These are phyloP conservation scores for Daldinia vernicosa DNA, from an alignment of 495 filamentous ascomycete genomes.

Conservation along the genomic window DNA sequence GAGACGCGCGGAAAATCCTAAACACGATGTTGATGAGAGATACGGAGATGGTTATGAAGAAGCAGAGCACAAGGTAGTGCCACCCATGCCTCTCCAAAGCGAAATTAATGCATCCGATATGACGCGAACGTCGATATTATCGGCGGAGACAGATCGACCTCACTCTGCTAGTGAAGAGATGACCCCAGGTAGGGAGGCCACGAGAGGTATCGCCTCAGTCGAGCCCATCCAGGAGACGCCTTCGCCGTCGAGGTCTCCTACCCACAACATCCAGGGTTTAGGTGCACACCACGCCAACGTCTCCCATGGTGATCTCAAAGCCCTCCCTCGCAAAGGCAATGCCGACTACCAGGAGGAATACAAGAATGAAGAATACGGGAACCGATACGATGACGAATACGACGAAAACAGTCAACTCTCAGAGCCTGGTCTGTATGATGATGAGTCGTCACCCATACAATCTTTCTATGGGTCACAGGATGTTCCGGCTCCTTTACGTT, in stretches of 20 bases:
- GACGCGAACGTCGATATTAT: conserved; percentile 88
- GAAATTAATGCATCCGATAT: conserved; percentile 84
- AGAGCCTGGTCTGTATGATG: conserved; percentile 54
- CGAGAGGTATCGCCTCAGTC: conserved; percentile 57
- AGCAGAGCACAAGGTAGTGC: conserved; percentile 51
- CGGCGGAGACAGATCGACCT: conserved; percentile 78
- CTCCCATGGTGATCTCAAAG: conserved; percentile 60
- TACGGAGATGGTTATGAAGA: conserved; percentile 52
- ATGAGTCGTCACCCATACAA: conserved; percentile 42
- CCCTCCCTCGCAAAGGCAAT: conserved; percentile 53
- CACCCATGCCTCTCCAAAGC: conserved; percentile 86
- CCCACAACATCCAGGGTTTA: conserved; percentile 52
- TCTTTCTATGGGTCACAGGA: conserved; percentile 63
- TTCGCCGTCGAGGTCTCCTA: conserved; percentile 53
- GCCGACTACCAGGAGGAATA: conserved; percentile 53
- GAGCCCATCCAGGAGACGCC: conserved; percentile 51
- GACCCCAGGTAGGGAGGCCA: conserved; percentile 64
- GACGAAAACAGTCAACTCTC: conserved; percentile 57
- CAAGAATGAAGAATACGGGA: conserved; percentile 57
- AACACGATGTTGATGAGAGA: conserved; percentile 50
- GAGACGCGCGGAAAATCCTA: conserved; percentile 54
- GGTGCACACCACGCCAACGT: conserved; percentile 61
- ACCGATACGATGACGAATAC: conserved; percentile 56
- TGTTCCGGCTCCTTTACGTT: conserved; percentile 63
- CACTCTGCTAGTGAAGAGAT: conserved; percentile 67